Evolutionary conservation across 139 green algal species (phyloP), one percentile per base, ranked within the genome.

Genomic region (Chlorella ohadii): DNA sequence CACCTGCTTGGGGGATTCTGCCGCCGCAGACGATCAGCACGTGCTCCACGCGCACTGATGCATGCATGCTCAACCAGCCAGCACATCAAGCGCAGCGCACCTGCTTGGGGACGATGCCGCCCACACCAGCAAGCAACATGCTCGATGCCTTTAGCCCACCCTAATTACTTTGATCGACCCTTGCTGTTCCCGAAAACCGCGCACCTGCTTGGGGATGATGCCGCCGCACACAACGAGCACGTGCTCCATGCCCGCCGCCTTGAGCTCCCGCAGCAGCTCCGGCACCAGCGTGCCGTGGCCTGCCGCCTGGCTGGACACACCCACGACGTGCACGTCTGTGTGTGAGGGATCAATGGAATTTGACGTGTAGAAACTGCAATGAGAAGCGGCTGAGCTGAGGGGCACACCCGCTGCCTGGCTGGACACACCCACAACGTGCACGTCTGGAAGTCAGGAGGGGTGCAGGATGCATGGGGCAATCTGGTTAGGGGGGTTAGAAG

Each of bases 241-340:
- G 56, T 94, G 59, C 22, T 66, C 39, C 78, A 90, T 82, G 36
- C 90, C 88, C 44, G 84, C 56, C 64, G 63, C 70, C 38, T 34
- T 61, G 57, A 95, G 85, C 66, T 90, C 92, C 34, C 78, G 6
- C 82, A 93, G 72, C 71, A 95, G 79, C 56, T 89, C 81, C 2
- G 92, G 92, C 20, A 95, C 87, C 33, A 94, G 85, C 25, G 92
- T 86, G 47, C 81, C 80, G 86, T 95, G 89, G 31, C 82, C 91
- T 3, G 89, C 87, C 25, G 85, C 86, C 75, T 92, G 92, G 16
- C 84, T 91, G 34, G 85, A 92, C 34, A 95, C 79, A 23, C 92
- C 92, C 41, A 95, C 90, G 0, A 92, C 74, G 85, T 95, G 92
- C 76, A 95, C 92, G 59, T 95, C 92, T 22, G 75, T 34, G n/a